Evolutionary conservation across 1,284 basidiomycete species (phyloP).

Genomic region (Takashimella tepidaria): DNA sequence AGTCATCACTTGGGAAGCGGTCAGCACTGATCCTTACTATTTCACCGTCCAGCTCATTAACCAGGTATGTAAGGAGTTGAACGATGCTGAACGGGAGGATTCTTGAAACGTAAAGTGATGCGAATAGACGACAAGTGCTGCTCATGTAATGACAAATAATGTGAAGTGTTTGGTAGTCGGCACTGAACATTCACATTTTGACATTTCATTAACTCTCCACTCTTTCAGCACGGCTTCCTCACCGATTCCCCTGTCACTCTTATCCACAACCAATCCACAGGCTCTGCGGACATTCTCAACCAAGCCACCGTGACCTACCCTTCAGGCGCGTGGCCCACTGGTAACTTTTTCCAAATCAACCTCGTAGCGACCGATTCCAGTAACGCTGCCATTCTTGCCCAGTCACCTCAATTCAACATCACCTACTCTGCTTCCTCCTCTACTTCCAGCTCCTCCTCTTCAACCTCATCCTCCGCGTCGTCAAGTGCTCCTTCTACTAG

Average conservation of each 20-base stretch:
- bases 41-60: conserved; percentile 67
- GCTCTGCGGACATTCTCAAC: conserved; percentile 24
- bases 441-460: conserved; percentile 4
- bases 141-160: too few relatives aligned
- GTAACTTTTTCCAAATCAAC: conserved; percentile 58
- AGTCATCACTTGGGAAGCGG: conserved; percentile 59
- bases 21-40: conserved; percentile 59
- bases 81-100: too few relatives aligned
- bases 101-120: too few relatives aligned
- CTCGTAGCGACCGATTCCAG: conserved; percentile 54
- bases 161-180: too few relatives aligned
- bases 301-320: conserved; percentile 25
- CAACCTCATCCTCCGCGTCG: conserved; percentile 4
- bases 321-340: conserved; percentile 37
- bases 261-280: conserved; percentile 32
- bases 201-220: too few relatives aligned
- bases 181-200: too few relatives aligned
- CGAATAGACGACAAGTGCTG: too few relatives aligned
- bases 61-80: conserved; percentile 48
- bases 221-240: conserved; percentile 17
- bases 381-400: conserved; percentile 50
- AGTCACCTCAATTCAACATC: conserved; percentile 55
- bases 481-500: not conserved
- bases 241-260: conserved; percentile 37
- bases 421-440: conserved; percentile 15